Base-by-base conservation (phyloP, 345 rosid genomes). In the Cardamine occulta region DNA sequence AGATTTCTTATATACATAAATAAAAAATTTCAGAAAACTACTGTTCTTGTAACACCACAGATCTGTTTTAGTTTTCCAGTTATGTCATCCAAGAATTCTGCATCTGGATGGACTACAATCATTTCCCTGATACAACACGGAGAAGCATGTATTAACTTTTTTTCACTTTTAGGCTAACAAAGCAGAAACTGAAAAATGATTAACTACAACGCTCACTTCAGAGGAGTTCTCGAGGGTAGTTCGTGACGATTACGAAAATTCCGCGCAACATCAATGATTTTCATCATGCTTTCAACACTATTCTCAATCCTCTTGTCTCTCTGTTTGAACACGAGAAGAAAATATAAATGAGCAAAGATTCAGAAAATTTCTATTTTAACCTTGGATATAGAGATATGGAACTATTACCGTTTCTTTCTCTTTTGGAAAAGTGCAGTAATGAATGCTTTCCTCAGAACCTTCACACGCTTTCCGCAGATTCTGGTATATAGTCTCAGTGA, bases 211-310 rank as follows among this genome's bases (percentile, higher is more conserved):
- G 65, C 75, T 80, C 45, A 92, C 99, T 92, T 90, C 37, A 95
- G 81, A 37, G 99, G 99, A 45, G 93, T 89, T 85, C 89, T 92
- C 69, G 92, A 86, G 69, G 98, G 98, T 70, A 88, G 83, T 82
- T 84, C 85, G 75, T 92, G 93, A 42, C 93, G 90, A 72, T 95
- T 96, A 62, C 98, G 96, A 79, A 92, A 89, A 75, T 89, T 92
- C 23, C 98, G 96, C 3, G 93, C 99, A 82, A 88, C 88, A 81
- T 95, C 97, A 72, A 95, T 93, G 74, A 95, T 85, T 17, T 88
- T 95, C 85, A 81, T 92, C 98, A 92, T 95, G 81, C 91, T 86
- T 48, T 86, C 61, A 42, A 95, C 94, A 82, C 99, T 95, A 77
- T 77, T 82, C 80, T 92, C 99, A 86, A 92, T 92, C 48, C 89